A percentile compares a stretch with the other conserved stretches of the same genome.
phyloP scores from a whole-genome alignment of 805 yeast species.

The Pichia nanzhaoensis region DNA sequence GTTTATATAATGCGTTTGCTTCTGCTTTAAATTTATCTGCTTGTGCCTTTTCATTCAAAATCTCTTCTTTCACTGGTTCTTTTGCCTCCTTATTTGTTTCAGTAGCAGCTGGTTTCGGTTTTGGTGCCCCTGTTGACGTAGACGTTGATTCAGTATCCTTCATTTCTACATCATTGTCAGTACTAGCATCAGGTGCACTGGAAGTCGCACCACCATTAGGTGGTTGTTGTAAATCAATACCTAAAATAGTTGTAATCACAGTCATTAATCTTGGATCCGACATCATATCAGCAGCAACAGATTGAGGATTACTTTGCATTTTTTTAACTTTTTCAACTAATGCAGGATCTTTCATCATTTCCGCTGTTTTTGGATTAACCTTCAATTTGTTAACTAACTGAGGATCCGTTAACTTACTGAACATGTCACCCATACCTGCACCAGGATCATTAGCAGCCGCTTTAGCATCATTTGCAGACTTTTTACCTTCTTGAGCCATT shows the following conservation, averaged over 20 bases:
- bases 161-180: slow-evolving; percentile 30
- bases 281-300: slow-evolving; percentile 61
- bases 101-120: slow-evolving; percentile 29
- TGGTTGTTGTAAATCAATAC: slow-evolving; percentile 49
- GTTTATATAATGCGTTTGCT: slow-evolving; percentile 84
- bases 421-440: slow-evolving; percentile 64
- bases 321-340: slow-evolving; percentile 62
- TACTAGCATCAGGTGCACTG: too few relatives aligned
- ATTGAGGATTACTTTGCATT: slow-evolving; percentile 66
- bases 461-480: slow-evolving; percentile 56
- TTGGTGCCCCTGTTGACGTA: slow-evolving; percentile 1
- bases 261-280: slow-evolving; percentile 85
- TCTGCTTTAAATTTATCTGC: slow-evolving; percentile 72
- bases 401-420: slow-evolving; percentile 56
- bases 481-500: slow-evolving; percentile 79
- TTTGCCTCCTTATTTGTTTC: slow-evolving; percentile 9
- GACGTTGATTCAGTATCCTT: slow-evolving; percentile 26
- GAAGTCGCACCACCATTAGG: slow-evolving; percentile 30
- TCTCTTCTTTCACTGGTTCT: slow-evolving; percentile 21
- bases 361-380: slow-evolving; percentile 81
- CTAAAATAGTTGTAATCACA: slow-evolving; percentile 77
- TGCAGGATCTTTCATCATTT: slow-evolving; percentile 79
- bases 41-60: slow-evolving; percentile 31
- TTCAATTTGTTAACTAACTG: slow-evolving; percentile 66
- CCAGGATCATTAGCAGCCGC: slow-evolving; percentile 23